Base-by-base conservation (phyloP, 2,329 filamentous ascomycete genomes). In the Lasiodiplodia sp. region DNA sequence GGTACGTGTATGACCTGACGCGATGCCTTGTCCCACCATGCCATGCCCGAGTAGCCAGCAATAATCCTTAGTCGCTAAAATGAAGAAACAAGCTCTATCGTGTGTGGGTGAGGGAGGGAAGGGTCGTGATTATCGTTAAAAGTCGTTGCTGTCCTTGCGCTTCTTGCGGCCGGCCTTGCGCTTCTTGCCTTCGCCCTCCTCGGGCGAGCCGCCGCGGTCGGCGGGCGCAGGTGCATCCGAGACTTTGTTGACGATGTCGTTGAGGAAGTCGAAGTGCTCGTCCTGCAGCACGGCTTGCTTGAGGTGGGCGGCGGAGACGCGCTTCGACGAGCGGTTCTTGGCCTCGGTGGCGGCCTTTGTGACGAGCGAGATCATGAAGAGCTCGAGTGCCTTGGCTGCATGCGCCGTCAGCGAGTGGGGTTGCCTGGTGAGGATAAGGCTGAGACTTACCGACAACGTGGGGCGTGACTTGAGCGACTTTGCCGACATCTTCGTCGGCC, bases 321-420 rank as follows among this genome's bases (percentile, higher is more conserved):
- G 89, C 82, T 97, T 97, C 0, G 93, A 94, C 71, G 91, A 92
- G 78, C 92, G 93, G 70, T 91, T 87, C 73, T 88, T 89, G 63
- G 96, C 95, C 73, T 97, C 90, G 65, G 91, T 88, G 58, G 96
- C 94, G 68, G 94, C 94, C 78, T 94, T 95, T 34, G 90, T 90
- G 70, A 98, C 95, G 68, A 99, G 86, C 52, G 93, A 91, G 71
- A 98, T 93, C 96, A 99, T 99, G 79, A 99, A 99, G 10, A 99
- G 86, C 82, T 99, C 96, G 7, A 99, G 86, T 18, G 96, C 96
- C 84, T 97, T 97, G 73, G 93, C 93, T 89, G 72, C 64, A 40
- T 23, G 63, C 18, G 28, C 31, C 10, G 34, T 47, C 23, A 51
- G 53, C 21, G 28, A 18, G 44, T 25, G 58, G 16, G 44, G 38